A percentile compares a stretch with the other conserved stretches of the same genome.
Evolutionary conservation across 139 green algal species (phyloP).

Genomic region (Chlorella ohadii): DNA sequence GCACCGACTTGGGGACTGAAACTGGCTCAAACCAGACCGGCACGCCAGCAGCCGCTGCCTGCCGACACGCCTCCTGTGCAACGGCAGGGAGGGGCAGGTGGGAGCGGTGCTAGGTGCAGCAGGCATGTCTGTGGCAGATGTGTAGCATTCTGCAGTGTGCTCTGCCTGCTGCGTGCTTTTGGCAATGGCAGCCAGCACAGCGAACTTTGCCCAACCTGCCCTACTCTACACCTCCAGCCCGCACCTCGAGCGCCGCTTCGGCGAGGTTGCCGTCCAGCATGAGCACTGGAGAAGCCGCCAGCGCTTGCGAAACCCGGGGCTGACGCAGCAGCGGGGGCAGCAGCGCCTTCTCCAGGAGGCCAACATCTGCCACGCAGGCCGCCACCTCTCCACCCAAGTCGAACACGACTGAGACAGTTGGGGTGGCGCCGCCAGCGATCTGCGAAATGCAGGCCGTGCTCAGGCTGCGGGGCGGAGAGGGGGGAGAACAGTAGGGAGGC

Average conservation of each 20-base stretch:
- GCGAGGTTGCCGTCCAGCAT: constrained; percentile 70
- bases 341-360: constrained; percentile 50
- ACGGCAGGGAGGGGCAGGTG: neutral
- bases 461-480: neutral
- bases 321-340: constrained; percentile 43
- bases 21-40: constrained; percentile 76
- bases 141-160: too few relatives aligned
- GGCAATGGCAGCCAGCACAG: too few relatives aligned
- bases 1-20: constrained; percentile 66
- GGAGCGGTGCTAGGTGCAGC: neutral
- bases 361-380: constrained; percentile 70
- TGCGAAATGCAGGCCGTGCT: constrained; percentile 24
- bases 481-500: neutral
- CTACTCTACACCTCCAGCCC: too few relatives aligned
- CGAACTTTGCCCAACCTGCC: too few relatives aligned
- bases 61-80: constrained; percentile 45
- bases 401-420: constrained; percentile 28
- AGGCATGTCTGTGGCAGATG: too few relatives aligned
- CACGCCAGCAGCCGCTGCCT: constrained; percentile 46
- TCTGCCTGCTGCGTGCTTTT: too few relatives aligned
- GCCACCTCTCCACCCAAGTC: constrained; percentile 66
- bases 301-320: neutral
- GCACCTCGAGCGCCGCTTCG: constrained; percentile 34
- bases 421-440: constrained; percentile 29
- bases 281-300: constrained; percentile 46